Evolutionary conservation across 805 yeast genomes (phyloP), one percentile per base, ranked within the genome.

Genomic region (Wickerhamiella allomyrinae): DNA sequence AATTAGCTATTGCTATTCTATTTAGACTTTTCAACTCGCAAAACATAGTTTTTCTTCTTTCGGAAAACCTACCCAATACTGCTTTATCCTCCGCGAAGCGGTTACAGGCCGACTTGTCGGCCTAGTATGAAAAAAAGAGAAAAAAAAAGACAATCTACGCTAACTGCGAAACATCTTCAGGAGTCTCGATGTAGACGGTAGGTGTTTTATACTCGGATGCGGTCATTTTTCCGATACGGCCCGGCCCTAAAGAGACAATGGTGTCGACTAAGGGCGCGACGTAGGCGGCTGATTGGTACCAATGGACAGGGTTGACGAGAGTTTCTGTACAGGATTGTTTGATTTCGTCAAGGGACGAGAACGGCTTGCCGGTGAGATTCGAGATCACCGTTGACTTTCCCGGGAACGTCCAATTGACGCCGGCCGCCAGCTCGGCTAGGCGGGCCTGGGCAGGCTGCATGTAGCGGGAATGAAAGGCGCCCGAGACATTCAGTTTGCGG

Each of bases 401-500:
- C 1, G 53, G 53, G 29, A 55, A 57, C 10, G 31, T 35, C 50
- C 53, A 44, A 2, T 42, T 35, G 2, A 42, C 45, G 4, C 29
- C 21, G 7, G 39, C 41, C 3, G 60, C 51, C 17, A 58, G 48
- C 11, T 43, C 46, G 7, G 37, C 40, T 43, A 71, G 57, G 24
- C 54, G 50, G 11, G 57, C 52, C 41, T 63, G 66, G 5, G 73
- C 68, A 0, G 59, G 57, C 29, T 42, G 41, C 52, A 74, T 58
- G 10, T 60, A 45, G 4, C 51, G 43, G 29, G 63, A 66, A 52
- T 73, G 79, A 54, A 73, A 73, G 14, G 79, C 76, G 2, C 73
- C 67, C 2, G 62, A 54, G 7, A 71, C 77, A 2, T 70, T 65
- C 36, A 73, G 52, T 22, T 45, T 48, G 7, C 55, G 56, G 7